Evolutionary conservation across 192 early-diverging fungal genomes (phyloP).

Genomic region (Backusella tuberculispora): DNA sequence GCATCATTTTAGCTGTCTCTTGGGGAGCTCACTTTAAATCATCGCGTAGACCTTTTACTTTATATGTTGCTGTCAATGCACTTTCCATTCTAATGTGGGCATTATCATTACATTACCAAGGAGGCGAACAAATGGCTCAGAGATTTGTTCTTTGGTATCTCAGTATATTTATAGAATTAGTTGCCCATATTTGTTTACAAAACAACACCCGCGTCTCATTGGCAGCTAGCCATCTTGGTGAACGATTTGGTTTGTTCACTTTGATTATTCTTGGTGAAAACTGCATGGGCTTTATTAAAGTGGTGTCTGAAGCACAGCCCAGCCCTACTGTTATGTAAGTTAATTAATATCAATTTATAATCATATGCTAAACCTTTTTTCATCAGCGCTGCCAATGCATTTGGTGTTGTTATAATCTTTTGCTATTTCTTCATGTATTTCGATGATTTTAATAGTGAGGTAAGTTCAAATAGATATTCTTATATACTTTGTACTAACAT

Average conservation of each 20-base stretch:
- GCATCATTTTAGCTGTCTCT: constrained; percentile 36
- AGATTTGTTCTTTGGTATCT: constrained; percentile 50
- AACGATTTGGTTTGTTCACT: constrained; percentile 53
- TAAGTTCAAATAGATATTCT: background rate
- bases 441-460: constrained; percentile 52
- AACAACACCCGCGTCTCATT: constrained; percentile 47
- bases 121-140: background rate
- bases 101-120: constrained; percentile 22
- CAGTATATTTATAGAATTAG: constrained; percentile 45
- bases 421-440: constrained; percentile 56
- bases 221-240: constrained; percentile 49
- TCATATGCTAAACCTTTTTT: background rate
- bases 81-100: constrained; percentile 40
- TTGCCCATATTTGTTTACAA: constrained; percentile 40
- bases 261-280: constrained; percentile 51
- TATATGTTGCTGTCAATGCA: constrained; percentile 36
- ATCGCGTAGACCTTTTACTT: constrained; percentile 21
- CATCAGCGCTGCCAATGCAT: constrained; percentile 40
- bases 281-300: constrained; percentile 47
- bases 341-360: background rate
- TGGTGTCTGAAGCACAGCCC: constrained; percentile 25
- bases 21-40: constrained; percentile 21
- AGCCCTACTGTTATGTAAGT: constrained; percentile 33
- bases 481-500: background rate
- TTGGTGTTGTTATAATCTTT: constrained; percentile 52